Evolutionary conservation across 148 eudicot species (phyloP).

Genomic region (Fallopia convolvulus): DNA sequence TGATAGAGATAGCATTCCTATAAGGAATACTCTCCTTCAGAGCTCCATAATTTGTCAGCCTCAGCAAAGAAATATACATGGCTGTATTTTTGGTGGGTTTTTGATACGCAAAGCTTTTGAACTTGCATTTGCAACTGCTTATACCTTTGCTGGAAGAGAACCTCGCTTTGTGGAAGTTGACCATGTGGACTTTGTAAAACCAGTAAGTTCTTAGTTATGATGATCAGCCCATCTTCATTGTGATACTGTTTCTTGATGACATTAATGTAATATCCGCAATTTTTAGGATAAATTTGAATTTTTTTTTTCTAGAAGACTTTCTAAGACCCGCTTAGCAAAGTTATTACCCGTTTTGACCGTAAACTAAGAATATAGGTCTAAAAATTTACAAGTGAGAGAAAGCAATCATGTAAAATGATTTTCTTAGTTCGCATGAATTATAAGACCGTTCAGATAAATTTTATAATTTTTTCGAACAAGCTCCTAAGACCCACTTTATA

Average conservation of each 20-base stretch:
- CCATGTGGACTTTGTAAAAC: slow-evolving; percentile 88
- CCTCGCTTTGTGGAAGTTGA: slow-evolving; percentile 87
- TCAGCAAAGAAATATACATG: slow-evolving; percentile 84
- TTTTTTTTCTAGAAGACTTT: no score
- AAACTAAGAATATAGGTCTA: no score
- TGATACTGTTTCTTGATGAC: neutral
- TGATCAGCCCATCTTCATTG: neutral
- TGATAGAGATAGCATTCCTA: slow-evolving; percentile 82
- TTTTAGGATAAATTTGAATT: no score
- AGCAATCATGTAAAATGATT: no score
- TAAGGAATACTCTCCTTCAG: slow-evolving; percentile 67
- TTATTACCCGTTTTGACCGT: no score
- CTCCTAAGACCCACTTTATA: no score
- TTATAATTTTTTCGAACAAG: no score
- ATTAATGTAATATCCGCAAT: no score
- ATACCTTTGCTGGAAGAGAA: slow-evolving; percentile 81
- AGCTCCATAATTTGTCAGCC: slow-evolving; percentile 86
- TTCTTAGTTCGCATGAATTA: no score
- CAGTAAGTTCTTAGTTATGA: slow-evolving; percentile 42
- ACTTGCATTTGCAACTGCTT: slow-evolving; percentile 73
- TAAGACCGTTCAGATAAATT: no score
- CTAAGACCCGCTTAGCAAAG: no score
- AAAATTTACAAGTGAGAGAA: no score
- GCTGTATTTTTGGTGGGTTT: slow-evolving; percentile 90
- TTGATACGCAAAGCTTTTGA: slow-evolving; percentile 88